Percentiles rank a stretch among this genome's conserved stretches.
Conservation (phyloP, 1,284 basidiomycete species). For the Cutaneotrichosporon sp. region DNA sequence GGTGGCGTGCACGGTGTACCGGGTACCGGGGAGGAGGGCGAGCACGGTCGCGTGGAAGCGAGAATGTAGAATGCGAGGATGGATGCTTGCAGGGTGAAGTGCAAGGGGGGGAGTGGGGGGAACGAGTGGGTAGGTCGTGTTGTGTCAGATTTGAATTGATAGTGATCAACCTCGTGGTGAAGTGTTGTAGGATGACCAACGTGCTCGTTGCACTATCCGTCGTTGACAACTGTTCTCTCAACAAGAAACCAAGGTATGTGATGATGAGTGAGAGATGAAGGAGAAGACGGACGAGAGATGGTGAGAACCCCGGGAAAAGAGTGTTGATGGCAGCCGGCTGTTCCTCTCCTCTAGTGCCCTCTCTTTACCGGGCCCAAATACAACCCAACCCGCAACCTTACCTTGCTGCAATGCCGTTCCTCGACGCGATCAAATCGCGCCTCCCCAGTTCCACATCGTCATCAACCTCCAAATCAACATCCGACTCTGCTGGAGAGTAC, state of each 20-base stretch:
- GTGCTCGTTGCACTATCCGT: neutral
- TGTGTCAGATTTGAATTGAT: neutral
- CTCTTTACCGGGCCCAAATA: neutral
- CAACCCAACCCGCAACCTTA: neutral
- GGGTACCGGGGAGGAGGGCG: no score
- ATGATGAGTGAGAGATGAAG: neutral
- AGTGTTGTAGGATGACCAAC: neutral
- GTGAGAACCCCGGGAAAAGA: neutral
- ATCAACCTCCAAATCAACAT: neutral
- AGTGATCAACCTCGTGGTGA: neutral
- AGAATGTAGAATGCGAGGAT: no score
- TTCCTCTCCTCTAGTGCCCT: no score
- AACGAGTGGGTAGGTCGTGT: neutral
- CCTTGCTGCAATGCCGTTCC: neutral
- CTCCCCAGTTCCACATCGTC: neutral
- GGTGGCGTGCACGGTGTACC: no score
- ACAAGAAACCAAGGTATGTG: neutral
- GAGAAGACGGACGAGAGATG: neutral
- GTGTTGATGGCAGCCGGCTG: neutral
- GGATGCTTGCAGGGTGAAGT: neutral
- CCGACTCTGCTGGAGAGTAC: conserved; percentile 8
- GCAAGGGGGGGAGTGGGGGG: neutral
- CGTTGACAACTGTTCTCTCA: neutral
- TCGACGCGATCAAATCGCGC: conserved; percentile 16
- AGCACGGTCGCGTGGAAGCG: neutral